phyloP scores from a whole-genome alignment of 2,329 filamentous ascomycete species.

The Pyrenophora teres region DNA sequence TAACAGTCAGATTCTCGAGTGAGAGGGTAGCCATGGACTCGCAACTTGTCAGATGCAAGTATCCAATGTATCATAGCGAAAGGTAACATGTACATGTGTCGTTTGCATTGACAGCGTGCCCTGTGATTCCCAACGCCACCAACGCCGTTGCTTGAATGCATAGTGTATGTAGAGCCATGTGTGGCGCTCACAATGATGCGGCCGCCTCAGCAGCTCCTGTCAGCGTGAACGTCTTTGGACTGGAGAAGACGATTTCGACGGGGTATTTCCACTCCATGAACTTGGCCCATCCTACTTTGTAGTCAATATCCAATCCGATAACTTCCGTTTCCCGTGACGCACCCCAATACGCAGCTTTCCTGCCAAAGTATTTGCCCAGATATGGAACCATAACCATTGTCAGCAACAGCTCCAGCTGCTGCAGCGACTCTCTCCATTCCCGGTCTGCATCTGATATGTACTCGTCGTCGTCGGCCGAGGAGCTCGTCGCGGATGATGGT shows the following conservation, averaged over 20 bases:
- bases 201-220: constrained; percentile 55
- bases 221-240: constrained; percentile 52
- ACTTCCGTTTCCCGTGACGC: constrained; percentile 47
- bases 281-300: constrained; percentile 78
- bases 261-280: constrained; percentile 96
- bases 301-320: constrained; percentile 4
- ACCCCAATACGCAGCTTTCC: constrained; percentile 98
- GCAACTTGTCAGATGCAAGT: neutral
- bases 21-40: too few species aligned
- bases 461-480: constrained; percentile 61
- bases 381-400: constrained; percentile 96
- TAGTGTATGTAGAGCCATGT: neutral
- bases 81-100: constrained; percentile 2
- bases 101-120: neutral
- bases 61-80: neutral
- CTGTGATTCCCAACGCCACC: constrained; percentile 3
- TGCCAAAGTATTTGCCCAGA: constrained; percentile 89
- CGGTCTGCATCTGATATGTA: constrained; percentile 81
- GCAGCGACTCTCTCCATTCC: constrained; percentile 92
- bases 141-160: constrained; percentile 19
- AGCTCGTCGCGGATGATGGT: constrained; percentile 57
- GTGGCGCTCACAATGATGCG: constrained; percentile 44
- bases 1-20: too few species aligned
- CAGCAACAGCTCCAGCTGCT: constrained; percentile 89
- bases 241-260: constrained; percentile 69